Base-by-base conservation (phyloP, 805 yeast species). In the Cyberlindnera amylophila region DNA sequence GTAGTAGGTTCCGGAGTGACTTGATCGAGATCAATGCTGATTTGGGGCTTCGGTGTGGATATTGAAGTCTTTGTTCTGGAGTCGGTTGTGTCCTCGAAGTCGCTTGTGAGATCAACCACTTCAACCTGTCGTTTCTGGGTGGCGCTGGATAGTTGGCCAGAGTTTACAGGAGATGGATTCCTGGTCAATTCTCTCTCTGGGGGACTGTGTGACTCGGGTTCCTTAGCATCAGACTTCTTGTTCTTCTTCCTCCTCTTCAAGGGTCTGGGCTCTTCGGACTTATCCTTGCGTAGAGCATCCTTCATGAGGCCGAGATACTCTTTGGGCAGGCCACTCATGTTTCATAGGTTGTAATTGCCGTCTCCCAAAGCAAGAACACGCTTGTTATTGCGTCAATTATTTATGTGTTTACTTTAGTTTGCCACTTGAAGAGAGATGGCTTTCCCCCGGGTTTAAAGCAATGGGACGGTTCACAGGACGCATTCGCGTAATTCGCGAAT, bases 231-330 rank as follows among this genome's bases (percentile, higher is more conserved):
- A 13, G 26, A n/a, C 18, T 36, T 30, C 12, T 27, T 31, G 23
- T 28, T 38, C 40, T 23, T 48, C 47, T 34, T 51, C 34, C 53
- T 36, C 17, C 46, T 38, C 43, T 52, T 52, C 28, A 52, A 17
- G 2, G 53, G 57, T 26, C 52, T 16, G 13, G 40, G 39, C 13
- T 14, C 37, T 6, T 13, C 15, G 12, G 24, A 7, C 32, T 24
- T 21, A 7, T 17, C 42, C 18, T 37, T 21, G 18, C 29, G 21
- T 8, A 49, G 35, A 1, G 54, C 58, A 33, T 52, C 47, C 33
- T 51, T 33, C 51, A 55, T 45, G 24, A 56, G 42, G 10, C 48
- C 51, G 6, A 44, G 27, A 29, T 53, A 53, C 39, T 56, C 59
- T 11, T 36, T 45, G 17, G 61, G 55, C 5, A 56, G 29, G 5